Evolutionary conservation across 2,329 filamentous ascomycete species (phyloP).

Genomic region (Ophiostoma triangulosporum): DNA sequence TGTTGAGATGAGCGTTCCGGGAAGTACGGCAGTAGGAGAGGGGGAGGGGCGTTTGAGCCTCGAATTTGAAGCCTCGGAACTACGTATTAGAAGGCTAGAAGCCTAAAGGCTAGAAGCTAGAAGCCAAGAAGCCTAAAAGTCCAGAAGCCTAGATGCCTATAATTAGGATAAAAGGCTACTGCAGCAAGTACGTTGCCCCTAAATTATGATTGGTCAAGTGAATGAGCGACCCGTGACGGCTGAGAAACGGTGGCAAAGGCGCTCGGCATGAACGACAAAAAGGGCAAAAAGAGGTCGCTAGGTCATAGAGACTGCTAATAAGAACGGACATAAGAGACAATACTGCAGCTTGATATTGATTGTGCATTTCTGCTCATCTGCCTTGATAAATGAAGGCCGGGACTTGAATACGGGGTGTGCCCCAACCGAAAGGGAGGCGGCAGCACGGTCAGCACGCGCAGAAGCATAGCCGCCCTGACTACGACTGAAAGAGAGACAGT

Average conservation of each 20-base stretch:
- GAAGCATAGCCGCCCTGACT: no score
- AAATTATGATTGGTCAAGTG: neutral
- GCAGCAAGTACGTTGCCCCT: no score
- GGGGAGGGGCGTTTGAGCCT: constrained; percentile 1
- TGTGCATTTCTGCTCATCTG: neutral
- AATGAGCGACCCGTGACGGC: constrained; percentile 2
- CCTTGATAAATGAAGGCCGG: no score
- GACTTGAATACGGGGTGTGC: no score
- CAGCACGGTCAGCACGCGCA: no score
- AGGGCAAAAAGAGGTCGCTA: neutral
- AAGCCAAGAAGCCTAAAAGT: neutral
- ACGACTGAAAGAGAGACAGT: neutral
- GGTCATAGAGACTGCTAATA: neutral
- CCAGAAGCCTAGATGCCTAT: no score
- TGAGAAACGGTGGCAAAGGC: constrained; percentile 6
- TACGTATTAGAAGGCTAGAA: neutral
- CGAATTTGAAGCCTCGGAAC: neutral
- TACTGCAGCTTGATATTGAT: neutral
- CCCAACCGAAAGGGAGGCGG: no score
- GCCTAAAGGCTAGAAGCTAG: neutral
- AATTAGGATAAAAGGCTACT: no score
- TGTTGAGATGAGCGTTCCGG: neutral
- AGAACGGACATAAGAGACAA: neutral
- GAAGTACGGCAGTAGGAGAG: constrained; percentile 3
- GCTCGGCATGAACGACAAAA: neutral